phyloP scores from a whole-genome alignment of 2,329 filamentous ascomycete species.

The Talaromyces sp. region DNA sequence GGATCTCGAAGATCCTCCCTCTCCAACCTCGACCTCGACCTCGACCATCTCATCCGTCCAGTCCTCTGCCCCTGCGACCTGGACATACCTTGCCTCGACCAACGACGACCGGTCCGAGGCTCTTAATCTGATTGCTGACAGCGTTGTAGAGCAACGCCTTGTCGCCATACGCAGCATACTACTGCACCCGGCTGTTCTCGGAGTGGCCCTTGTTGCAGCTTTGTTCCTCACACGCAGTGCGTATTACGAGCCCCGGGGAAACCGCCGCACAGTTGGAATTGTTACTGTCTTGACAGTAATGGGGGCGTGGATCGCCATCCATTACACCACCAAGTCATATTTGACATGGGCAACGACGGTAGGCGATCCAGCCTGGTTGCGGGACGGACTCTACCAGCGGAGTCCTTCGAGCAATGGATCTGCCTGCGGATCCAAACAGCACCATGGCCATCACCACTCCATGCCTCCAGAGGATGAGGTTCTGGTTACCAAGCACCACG shows the following conservation, averaged over 20 bases:
- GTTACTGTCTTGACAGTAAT: conserved; percentile 58
- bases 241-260: conserved; percentile 34
- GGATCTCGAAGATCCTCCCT: conserved; percentile 39
- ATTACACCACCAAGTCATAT: conserved; percentile 59
- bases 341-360: conserved; percentile 56
- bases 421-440: conserved; percentile 23
- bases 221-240: conserved; percentile 38
- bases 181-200: conserved; percentile 51
- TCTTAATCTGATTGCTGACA: conserved; percentile 71
- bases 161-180: conserved; percentile 58
- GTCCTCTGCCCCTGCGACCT: conserved; percentile 25
- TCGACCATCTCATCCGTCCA: conserved; percentile 47
- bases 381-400: conserved; percentile 21
- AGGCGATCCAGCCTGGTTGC: conserved; percentile 55
- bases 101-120: conserved; percentile 60
- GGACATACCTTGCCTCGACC: conserved; percentile 28
- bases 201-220: conserved; percentile 31
- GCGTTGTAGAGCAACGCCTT: conserved; percentile 72
- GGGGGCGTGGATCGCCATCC: conserved; percentile 56
- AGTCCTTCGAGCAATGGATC: conserved; percentile 3
- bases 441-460: conserved; percentile 16
- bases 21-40: conserved; percentile 38
- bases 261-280: conserved; percentile 51
- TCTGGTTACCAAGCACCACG: conserved; percentile 63
- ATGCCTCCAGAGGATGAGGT: conserved; percentile 51